Evolutionary conservation across 139 green algal species (phyloP).

Genomic region (Micractinium sp.): DNA sequence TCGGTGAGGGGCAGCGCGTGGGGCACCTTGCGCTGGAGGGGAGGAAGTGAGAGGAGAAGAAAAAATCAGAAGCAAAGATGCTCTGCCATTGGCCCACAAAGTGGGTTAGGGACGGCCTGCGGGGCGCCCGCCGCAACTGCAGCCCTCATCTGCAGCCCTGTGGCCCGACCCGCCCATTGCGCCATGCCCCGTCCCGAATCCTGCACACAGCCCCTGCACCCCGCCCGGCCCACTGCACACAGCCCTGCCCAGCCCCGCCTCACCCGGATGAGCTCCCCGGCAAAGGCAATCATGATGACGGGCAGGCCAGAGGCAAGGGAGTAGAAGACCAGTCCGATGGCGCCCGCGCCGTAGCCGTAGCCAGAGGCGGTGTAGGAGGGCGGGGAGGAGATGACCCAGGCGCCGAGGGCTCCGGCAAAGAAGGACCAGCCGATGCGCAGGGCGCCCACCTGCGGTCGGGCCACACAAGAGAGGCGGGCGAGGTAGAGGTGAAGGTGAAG

Average conservation of each 20-base stretch:
- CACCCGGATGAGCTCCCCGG: conserved; percentile 52
- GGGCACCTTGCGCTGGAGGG: conserved; percentile 51
- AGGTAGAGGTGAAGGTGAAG: neutral
- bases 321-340: conserved; percentile 76
- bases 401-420: conserved; percentile 73
- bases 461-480: too few relatives aligned
- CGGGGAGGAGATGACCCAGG: conserved; percentile 74
- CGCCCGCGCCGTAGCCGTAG: conserved; percentile 65
- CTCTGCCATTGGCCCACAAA: too few relatives aligned
- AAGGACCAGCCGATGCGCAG: conserved; percentile 74
- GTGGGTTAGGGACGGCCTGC: too few relatives aligned
- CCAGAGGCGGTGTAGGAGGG: conserved; percentile 49
- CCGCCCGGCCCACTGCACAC: too few relatives aligned
- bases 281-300: conserved; percentile 71
- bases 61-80: too few relatives aligned
- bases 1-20: conserved; percentile 75
- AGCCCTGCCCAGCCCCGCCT: neutral
- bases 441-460: conserved; percentile 22
- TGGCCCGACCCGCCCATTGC: too few relatives aligned
- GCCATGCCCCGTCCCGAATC: too few relatives aligned
- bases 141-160: too few relatives aligned
- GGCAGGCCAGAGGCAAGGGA: conserved; percentile 74
- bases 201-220: too few relatives aligned
- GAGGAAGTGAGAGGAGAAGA: too few relatives aligned
- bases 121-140: too few relatives aligned